phyloP scores from a whole-genome alignment of 306 rosid genomes.

The Senna siamea region DNA sequence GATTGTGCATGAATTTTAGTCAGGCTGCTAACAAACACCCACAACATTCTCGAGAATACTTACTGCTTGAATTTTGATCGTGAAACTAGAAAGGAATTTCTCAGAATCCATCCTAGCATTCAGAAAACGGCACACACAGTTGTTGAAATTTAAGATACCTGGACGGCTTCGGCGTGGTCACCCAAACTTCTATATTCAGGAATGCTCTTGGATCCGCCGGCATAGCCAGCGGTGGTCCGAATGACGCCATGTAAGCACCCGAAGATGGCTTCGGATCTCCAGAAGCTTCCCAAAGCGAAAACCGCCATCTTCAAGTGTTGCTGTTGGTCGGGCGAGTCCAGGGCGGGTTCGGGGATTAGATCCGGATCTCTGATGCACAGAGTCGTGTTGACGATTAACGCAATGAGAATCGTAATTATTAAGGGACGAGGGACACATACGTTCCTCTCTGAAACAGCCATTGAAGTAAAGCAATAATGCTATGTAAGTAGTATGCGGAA shows the following conservation, averaged over 20 bases:
- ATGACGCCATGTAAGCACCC: constrained; percentile 88
- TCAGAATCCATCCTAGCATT: too few species aligned
- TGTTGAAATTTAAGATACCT: too few species aligned
- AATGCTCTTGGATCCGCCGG: constrained; percentile 82
- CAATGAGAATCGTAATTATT: constrained; percentile 37
- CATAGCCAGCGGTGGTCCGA: constrained; percentile 79
- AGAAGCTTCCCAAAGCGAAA: constrained; percentile 93
- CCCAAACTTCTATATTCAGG: constrained; percentile 89
- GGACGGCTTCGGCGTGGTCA: constrained; percentile 86
- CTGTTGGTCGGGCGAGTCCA: constrained; percentile 41
- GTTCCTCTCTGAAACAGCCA: constrained; percentile 47
- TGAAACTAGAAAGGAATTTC: neutral
- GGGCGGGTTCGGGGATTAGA: constrained; percentile 52
- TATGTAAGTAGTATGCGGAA: too few species aligned
- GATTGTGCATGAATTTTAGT: constrained; percentile 4
- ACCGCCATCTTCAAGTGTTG: constrained; percentile 55
- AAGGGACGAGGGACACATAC: constrained; percentile 15
- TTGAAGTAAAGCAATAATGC: constrained; percentile 29
- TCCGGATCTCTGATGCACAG: constrained; percentile 66
- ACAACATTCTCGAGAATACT: too few species aligned
- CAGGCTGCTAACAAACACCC: too few species aligned
- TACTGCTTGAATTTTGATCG: neutral
- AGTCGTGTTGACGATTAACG: constrained; percentile 17
- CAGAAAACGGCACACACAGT: too few species aligned
- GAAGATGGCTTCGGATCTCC: constrained; percentile 93